Evolutionary conservation across 768 basidiomycete genomes (phyloP).

Genomic region (Tricholoma flavovirens): DNA sequence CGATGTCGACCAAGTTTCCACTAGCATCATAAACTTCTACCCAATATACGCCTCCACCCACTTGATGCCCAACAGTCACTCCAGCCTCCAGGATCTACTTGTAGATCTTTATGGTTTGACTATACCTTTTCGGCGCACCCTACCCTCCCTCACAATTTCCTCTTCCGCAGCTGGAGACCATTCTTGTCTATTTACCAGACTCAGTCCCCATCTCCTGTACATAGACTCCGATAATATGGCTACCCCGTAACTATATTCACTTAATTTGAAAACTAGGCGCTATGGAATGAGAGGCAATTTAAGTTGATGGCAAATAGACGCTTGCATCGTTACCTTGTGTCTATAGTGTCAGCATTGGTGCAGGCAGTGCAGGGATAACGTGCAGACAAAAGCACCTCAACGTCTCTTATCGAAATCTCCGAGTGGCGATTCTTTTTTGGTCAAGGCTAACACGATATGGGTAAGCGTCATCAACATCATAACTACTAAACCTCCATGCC

Average conservation of each 20-base stretch:
- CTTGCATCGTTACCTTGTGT: too few relatives aligned
- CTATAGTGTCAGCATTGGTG: too few relatives aligned
- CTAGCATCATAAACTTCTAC: too few relatives aligned
- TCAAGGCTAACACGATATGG: conserved; percentile 46
- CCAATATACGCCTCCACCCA: neutral
- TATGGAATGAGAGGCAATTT: too few relatives aligned
- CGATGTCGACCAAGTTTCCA: neutral
- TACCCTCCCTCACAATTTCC: conserved; percentile 27
- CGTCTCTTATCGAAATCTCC: conserved; percentile 88
- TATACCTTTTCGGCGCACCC: conserved; percentile 20
- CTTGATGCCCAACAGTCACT: neutral
- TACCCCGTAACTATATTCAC: too few relatives aligned
- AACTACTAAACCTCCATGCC: conserved; percentile 33
- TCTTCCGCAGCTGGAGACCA: conserved; percentile 27
- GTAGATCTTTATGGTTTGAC: conserved; percentile 31
- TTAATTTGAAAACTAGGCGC: too few relatives aligned
- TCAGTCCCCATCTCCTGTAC: conserved; percentile 21
- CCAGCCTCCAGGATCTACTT: too few relatives aligned
- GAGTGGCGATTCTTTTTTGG: conserved; percentile 97
- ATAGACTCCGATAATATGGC: too few relatives aligned
- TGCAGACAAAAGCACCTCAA: conserved; percentile 54
- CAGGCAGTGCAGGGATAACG: too few relatives aligned
- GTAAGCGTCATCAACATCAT: neutral
- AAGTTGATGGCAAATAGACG: too few relatives aligned
- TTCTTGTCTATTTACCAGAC: conserved; percentile 23